These are phyloP conservation scores for Tetragonia tetragonoides DNA, from an alignment of 148 eudicot genomes.

Conservation along the genomic window DNA sequence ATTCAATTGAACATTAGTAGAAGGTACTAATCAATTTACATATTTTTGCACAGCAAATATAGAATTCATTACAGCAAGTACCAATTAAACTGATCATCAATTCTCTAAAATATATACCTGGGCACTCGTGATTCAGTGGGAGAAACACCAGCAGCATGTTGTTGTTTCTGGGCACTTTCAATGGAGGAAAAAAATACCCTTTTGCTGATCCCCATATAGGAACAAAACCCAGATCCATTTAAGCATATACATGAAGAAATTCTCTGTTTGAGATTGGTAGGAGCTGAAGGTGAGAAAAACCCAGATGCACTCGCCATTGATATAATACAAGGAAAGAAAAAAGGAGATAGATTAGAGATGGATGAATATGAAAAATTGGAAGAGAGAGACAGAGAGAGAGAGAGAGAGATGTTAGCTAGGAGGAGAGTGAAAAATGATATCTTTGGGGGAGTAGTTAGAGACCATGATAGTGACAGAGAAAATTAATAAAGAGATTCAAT, in stretches of 20 bases:
- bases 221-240: slow-evolving; percentile 18
- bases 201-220: slow-evolving; percentile 6
- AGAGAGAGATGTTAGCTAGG: neutral
- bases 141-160: neutral
- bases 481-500: neutral
- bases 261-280: slow-evolving; percentile 7
- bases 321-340: neutral
- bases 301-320: slow-evolving; percentile 11
- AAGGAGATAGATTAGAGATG: neutral
- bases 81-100: neutral
- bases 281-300: slow-evolving; percentile 10
- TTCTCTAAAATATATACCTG: neutral
- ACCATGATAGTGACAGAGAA: neutral
- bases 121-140: slow-evolving; percentile 12
- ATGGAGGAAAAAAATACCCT: slow-evolving; percentile 12
- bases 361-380: neutral
- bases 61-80: neutral
- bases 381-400: neutral
- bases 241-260: neutral
- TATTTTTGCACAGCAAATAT: too few species aligned
- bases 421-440: neutral
- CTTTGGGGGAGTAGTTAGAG: neutral
- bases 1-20: neutral
- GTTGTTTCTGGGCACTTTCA: slow-evolving; percentile 1
- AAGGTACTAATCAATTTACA: neutral